phyloP scores from a whole-genome alignment of 2,329 filamentous ascomycete genomes.

The Hysterium pulicare region DNA sequence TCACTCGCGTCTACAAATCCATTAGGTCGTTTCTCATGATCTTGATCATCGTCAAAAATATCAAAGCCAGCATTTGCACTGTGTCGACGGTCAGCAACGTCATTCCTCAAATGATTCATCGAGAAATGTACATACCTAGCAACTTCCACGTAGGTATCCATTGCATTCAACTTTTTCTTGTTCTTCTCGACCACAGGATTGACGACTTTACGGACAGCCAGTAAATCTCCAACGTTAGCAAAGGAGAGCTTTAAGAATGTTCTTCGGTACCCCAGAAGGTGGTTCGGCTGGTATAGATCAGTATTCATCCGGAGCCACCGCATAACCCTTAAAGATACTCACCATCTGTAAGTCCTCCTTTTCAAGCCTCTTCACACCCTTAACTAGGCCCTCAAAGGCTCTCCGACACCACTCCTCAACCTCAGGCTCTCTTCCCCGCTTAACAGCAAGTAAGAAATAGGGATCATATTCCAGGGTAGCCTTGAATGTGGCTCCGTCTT shows the following conservation, averaged over 20 bases:
- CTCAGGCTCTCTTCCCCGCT: slow-evolving; percentile 82
- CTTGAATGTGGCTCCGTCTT: slow-evolving; percentile 84
- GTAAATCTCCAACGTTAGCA: slow-evolving; percentile 78
- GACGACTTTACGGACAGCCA: slow-evolving; percentile 79
- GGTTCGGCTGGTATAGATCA: slow-evolving; percentile 61
- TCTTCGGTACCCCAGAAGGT: slow-evolving; percentile 83
- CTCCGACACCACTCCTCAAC: slow-evolving; percentile 92
- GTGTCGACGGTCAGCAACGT: background rate
- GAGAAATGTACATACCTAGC: slow-evolving; percentile 61
- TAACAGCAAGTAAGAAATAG: slow-evolving; percentile 90
- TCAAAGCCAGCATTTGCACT: slow-evolving; percentile 82
- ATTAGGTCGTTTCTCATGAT: slow-evolving; percentile 75
- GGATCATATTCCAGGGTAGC: slow-evolving; percentile 95
- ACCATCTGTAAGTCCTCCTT: slow-evolving; percentile 87
- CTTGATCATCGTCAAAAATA: slow-evolving; percentile 88
- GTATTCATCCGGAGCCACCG: background rate
- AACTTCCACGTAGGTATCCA: slow-evolving; percentile 98
- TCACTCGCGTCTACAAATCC: slow-evolving; percentile 86
- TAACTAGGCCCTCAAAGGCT: slow-evolving; percentile 77
- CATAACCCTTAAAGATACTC: background rate
- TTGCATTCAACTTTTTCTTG: slow-evolving; percentile 90
- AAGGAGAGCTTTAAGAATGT: slow-evolving; percentile 87
- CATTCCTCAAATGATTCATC: background rate
- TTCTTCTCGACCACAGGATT: slow-evolving; percentile 94
- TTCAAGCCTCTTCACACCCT: slow-evolving; percentile 70